Percentiles rank a stretch among this genome's conserved stretches.
These are phyloP conservation scores for Rusavskia elegans DNA, from an alignment of 495 filamentous ascomycete species.

Conservation along the genomic window DNA sequence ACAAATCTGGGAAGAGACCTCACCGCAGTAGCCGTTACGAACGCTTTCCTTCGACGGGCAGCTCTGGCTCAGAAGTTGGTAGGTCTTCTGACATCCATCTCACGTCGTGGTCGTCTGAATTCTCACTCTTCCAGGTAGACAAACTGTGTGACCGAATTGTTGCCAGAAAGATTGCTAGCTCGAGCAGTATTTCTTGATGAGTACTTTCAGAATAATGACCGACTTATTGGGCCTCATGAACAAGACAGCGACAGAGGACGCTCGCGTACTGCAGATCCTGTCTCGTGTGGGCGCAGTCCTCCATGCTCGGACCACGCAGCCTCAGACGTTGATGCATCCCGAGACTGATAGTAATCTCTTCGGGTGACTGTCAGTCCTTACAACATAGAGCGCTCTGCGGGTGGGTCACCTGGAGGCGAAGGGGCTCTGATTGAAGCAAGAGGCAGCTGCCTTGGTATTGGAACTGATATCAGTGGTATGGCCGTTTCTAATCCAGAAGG, in stretches of 20 bases:
- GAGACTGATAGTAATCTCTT: slow-evolving; percentile 41
- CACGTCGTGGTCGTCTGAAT: slow-evolving; percentile 4
- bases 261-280: no score
- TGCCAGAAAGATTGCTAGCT: slow-evolving; percentile 34
- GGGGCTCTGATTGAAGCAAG: no score
- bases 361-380: slow-evolving; percentile 33
- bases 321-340: slow-evolving; percentile 45
- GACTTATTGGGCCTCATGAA: no score
- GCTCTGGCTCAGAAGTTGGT: slow-evolving; percentile 41
- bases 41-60: slow-evolving; percentile 43
- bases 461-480: no score
- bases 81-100: slow-evolving; percentile 7
- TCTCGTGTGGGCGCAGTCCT: slow-evolving; percentile 7
- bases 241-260: no score
- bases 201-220: slow-evolving; percentile 18
- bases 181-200: slow-evolving; percentile 27
- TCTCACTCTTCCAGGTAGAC: slow-evolving; percentile 14
- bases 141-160: slow-evolving; percentile 50
- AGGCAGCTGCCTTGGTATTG: no score
- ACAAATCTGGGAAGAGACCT: slow-evolving; percentile 29
- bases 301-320: slow-evolving; percentile 38
- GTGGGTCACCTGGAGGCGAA: no score
- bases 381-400: no score
- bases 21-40: slow-evolving; percentile 29
- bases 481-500: no score